phyloP scores from a whole-genome alignment of 108 stramenopile genomes.

The Cylindrotheca closterium region DNA sequence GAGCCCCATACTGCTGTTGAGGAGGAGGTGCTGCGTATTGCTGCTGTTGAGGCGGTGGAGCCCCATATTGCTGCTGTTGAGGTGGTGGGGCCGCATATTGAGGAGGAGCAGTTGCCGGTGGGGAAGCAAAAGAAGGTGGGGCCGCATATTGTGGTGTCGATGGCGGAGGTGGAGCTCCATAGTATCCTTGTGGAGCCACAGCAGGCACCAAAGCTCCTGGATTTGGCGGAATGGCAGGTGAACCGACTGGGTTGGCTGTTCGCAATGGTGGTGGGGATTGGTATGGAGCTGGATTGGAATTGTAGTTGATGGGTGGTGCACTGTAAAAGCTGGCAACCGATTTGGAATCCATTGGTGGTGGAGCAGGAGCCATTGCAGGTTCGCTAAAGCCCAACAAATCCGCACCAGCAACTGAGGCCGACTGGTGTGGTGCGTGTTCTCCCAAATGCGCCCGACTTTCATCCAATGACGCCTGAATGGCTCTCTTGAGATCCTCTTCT shows the following conservation, averaged over 20 bases:
- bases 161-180: conserved; percentile 22
- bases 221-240: conserved; percentile 1
- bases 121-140: conserved; percentile 10
- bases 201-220: conserved; percentile 27
- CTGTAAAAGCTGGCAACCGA: conserved; percentile 39
- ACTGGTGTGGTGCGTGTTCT: conserved; percentile 1
- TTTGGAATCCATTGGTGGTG: conserved; percentile 19
- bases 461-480: conserved; percentile 67
- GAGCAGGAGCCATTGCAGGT: background rate
- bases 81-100: conserved; percentile 1
- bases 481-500: conserved; percentile 66
- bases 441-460: conserved; percentile 36
- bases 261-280: conserved; percentile 20
- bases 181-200: conserved; percentile 24
- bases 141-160: conserved; percentile 22
- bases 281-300: conserved; percentile 13
- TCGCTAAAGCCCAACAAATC: conserved; percentile 28
- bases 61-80: background rate
- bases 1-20: background rate
- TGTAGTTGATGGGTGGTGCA: conserved; percentile 22
- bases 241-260: conserved; percentile 3
- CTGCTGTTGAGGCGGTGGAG: conserved; percentile 22
- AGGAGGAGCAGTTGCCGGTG: conserved; percentile 4
- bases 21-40: conserved; percentile 1
- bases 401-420: conserved; percentile 5